Evolutionary conservation across 2,329 filamentous ascomycete species (phyloP).

Genomic region (Diplodia scrobiculata): DNA sequence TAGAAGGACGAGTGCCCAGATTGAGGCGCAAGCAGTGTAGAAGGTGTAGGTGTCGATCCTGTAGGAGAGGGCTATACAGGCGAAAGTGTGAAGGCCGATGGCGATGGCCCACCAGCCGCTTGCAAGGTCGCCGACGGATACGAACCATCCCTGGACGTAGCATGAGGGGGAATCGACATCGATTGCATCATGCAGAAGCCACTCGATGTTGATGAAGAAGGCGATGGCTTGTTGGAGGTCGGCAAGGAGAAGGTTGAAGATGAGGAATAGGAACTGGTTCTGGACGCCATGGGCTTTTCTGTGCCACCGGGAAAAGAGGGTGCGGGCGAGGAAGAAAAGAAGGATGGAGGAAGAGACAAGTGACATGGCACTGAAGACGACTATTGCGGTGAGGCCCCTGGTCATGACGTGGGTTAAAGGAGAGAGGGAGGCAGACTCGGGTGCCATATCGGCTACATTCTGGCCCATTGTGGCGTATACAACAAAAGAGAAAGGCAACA

Average conservation of each 20-base stretch:
- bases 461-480: neutral
- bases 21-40: conserved; percentile 50
- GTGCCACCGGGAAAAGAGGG: conserved; percentile 47
- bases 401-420: conserved; percentile 42
- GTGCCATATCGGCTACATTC: neutral
- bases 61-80: conserved; percentile 61
- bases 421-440: conserved; percentile 38
- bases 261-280: conserved; percentile 70
- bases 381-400: conserved; percentile 51
- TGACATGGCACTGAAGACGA: conserved; percentile 52
- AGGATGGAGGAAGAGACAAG: conserved; percentile 50
- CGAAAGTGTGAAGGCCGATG: conserved; percentile 68
- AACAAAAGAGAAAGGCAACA: neutral
- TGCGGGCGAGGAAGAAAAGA: conserved; percentile 51
- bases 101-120: conserved; percentile 67
- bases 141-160: conserved; percentile 67
- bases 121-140: conserved; percentile 66
- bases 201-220: conserved; percentile 64
- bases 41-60: conserved; percentile 56
- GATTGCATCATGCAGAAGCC: conserved; percentile 59
- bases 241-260: conserved; percentile 69
- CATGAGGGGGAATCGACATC: conserved; percentile 59
- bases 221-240: conserved; percentile 67
- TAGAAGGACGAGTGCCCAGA: conserved; percentile 64
- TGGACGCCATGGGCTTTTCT: conserved; percentile 43